phyloP scores from a whole-genome alignment of 225 moss, liverwort and hornwort genomes.

The Asterella californica region DNA sequence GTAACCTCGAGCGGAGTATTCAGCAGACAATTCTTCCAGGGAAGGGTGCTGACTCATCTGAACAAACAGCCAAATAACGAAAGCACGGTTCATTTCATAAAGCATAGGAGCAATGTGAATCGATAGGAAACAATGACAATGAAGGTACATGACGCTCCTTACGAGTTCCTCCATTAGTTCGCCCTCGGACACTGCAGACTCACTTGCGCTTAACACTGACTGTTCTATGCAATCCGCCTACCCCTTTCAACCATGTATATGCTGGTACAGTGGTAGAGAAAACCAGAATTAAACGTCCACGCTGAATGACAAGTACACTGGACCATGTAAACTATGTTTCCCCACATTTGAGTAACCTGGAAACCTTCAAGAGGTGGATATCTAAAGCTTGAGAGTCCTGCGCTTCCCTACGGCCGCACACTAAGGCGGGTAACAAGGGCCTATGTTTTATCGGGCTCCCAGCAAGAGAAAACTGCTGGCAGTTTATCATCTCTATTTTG shows the following conservation, averaged over 20 bases:
- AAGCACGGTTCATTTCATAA: not conserved
- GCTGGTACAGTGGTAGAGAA: not conserved
- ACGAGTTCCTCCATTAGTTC: not conserved
- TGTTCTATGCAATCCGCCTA: not conserved
- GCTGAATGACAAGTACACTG: not conserved
- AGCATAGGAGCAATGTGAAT: not conserved
- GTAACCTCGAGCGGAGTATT: conserved; percentile 77
- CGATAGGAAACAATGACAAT: too few species aligned
- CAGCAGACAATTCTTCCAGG: conserved; percentile 76
- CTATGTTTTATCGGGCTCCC: not conserved
- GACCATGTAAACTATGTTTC: not conserved
- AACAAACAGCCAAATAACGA: not conserved
- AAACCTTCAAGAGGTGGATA: not conserved
- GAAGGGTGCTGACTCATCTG: conserved; percentile 72
- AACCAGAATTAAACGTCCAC: not conserved
- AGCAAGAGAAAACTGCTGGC: not conserved
- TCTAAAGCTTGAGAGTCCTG: not conserved
- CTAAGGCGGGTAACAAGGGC: not conserved
- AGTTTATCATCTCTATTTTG: not conserved
- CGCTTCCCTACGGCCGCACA: not conserved
- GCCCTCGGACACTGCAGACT: not conserved
- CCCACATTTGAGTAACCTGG: not conserved
- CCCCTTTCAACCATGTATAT: not conserved
- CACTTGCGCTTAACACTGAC: not conserved
- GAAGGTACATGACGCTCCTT: not conserved